Conservation (phyloP, 139 green algal species). For the Chlorella sp. region DNA sequence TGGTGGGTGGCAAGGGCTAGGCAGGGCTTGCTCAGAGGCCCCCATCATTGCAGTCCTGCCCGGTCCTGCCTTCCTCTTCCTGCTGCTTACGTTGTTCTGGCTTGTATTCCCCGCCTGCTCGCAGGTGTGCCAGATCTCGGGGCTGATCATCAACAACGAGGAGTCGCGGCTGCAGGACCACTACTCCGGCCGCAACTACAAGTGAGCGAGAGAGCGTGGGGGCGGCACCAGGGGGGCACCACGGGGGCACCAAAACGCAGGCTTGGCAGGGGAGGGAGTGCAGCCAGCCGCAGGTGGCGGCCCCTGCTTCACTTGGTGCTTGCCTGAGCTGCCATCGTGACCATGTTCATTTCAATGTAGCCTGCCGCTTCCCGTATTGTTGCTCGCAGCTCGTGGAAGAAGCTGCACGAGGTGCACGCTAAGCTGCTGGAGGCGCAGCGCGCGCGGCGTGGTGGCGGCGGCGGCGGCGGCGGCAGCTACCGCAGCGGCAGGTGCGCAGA, state of each 20-base stretch:
- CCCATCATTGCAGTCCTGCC: no score
- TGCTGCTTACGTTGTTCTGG: neutral
- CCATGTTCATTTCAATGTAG: no score
- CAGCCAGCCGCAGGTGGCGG: no score
- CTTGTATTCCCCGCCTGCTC: no score
- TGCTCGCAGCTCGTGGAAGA: constrained; percentile 43
- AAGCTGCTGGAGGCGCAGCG: constrained; percentile 33
- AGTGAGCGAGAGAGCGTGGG: no score
- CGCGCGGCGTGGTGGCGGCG: neutral
- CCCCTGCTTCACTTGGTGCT: no score
- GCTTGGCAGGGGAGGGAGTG: no score
- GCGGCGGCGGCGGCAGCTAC: neutral
- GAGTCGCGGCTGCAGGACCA: constrained; percentile 62
- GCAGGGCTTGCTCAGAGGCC: no score
- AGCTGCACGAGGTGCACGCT: constrained; percentile 48
- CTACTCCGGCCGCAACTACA: constrained; percentile 60
- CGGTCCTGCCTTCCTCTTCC: neutral
- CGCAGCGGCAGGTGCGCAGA: neutral
- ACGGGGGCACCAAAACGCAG: no score
- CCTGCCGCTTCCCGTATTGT: neutral
- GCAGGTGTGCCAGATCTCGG: constrained; percentile 59
- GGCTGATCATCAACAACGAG: constrained; percentile 67
- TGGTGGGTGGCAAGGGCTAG: no score
- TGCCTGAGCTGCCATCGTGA: no score
- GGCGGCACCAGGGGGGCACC: no score